Evolutionary conservation across 345 rosid species (phyloP).

Genomic region (rapeseed (Brassica napus)): DNA sequence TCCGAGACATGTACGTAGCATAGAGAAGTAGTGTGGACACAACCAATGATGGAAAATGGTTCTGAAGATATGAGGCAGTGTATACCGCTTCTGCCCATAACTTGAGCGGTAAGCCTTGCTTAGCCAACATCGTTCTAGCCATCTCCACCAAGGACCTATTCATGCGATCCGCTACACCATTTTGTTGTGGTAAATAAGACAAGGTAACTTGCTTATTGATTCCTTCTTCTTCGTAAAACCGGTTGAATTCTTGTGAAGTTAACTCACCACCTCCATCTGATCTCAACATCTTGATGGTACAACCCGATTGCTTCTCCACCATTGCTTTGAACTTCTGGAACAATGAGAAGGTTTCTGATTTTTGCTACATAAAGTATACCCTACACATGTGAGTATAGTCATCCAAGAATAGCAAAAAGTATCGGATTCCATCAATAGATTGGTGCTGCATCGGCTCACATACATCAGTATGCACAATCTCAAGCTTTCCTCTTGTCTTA

Average conservation of each 20-base stretch:
- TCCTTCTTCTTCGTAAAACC: background rate
- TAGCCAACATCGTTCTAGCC: background rate
- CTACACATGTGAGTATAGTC: background rate
- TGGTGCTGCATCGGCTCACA: background rate
- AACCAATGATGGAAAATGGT: background rate
- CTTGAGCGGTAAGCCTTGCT: background rate
- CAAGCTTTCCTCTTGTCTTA: too few relatives aligned
- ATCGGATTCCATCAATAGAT: background rate
- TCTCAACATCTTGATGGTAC: background rate
- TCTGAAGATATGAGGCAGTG: background rate
- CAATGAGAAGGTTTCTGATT: background rate
- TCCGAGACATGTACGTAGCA: background rate
- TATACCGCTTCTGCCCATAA: background rate
- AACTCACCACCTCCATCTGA: background rate
- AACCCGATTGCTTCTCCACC: background rate
- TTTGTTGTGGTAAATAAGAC: constrained; percentile 2
- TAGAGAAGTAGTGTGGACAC: too few relatives aligned
- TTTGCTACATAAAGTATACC: background rate
- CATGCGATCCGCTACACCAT: background rate
- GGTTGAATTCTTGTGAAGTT: background rate
- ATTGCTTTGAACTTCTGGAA: background rate
- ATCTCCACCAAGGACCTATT: background rate
- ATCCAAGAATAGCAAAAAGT: background rate
- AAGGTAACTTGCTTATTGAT: background rate
- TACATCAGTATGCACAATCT: background rate